Percentiles rank a stretch among this genome's conserved stretches.
Conservation (phyloP, 2,329 filamentous ascomycete species). For the Clonostachys rhizophaga region DNA sequence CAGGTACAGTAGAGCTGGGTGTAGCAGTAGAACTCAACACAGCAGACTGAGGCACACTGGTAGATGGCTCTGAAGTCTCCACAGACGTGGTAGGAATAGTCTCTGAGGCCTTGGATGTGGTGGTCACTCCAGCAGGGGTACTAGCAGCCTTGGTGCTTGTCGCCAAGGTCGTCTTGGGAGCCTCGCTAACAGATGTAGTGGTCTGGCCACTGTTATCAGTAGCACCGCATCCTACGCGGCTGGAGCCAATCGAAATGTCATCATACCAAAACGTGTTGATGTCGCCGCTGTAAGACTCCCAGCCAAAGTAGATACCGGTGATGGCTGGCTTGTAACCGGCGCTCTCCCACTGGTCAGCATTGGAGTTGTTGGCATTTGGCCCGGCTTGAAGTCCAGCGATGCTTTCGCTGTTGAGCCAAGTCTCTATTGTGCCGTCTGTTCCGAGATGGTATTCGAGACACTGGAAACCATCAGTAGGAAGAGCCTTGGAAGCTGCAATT, state of each 20-base stretch:
- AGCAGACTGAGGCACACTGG: no score
- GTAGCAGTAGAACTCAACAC: no score
- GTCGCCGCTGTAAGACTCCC: constrained; percentile 58
- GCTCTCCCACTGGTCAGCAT: constrained; percentile 48
- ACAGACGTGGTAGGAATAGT: no score
- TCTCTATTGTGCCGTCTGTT: constrained; percentile 53
- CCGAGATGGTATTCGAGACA: constrained; percentile 60
- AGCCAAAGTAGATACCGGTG: constrained; percentile 54
- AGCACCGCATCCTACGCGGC: constrained; percentile 9
- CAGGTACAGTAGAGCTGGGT: no score
- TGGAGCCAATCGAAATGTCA: constrained; percentile 40
- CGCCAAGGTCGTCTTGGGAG: no score
- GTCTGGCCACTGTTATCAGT: no score
- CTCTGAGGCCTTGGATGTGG: no score
- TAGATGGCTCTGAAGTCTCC: no score
- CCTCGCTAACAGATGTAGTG: no score
- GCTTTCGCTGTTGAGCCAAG: constrained; percentile 50
- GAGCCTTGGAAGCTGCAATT: constrained; percentile 45
- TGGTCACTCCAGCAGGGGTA: no score
- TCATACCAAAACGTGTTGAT: constrained; percentile 61
- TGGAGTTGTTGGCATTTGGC: constrained; percentile 40
- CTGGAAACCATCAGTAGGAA: constrained; percentile 46
- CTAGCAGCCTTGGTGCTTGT: no score
- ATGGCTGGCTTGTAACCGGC: constrained; percentile 44
- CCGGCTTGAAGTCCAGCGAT: constrained; percentile 46